These are phyloP conservation scores for Roridomyces roridus DNA, from an alignment of 768 basidiomycete species.

Conservation along the genomic window DNA sequence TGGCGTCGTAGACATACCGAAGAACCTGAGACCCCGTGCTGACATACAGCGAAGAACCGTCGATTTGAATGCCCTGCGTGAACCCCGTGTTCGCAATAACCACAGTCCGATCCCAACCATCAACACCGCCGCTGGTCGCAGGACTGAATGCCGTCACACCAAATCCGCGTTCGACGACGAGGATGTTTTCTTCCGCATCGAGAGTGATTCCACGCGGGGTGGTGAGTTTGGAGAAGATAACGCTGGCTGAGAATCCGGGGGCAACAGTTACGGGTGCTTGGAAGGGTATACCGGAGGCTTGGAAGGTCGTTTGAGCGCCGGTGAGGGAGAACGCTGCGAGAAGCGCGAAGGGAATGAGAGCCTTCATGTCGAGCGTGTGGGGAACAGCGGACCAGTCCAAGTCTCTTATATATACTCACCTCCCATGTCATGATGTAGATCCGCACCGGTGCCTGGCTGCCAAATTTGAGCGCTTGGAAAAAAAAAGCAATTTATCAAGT, in stretches of 20 bases:
- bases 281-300: slow-evolving; percentile 39
- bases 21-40: slow-evolving; percentile 44
- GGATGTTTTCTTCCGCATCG: slow-evolving; percentile 43
- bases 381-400: too few species aligned
- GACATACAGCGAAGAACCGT: slow-evolving; percentile 41
- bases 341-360: too few species aligned
- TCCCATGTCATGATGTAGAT: too few species aligned
- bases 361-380: too few species aligned
- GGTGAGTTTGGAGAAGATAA: slow-evolving; percentile 49
- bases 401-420: too few species aligned
- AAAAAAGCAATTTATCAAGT: neutral
- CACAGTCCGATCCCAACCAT: slow-evolving; percentile 43
- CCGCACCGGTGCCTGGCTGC: too few species aligned
- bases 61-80: slow-evolving; percentile 51
- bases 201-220: slow-evolving; percentile 48
- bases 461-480: too few species aligned
- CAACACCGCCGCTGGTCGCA: slow-evolving; percentile 32
- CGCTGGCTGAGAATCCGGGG: slow-evolving; percentile 39
- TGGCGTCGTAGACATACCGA: slow-evolving; percentile 42
- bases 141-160: slow-evolving; percentile 47
- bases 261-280: slow-evolving; percentile 41
- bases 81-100: slow-evolving; percentile 42
- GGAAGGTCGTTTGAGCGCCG: slow-evolving; percentile 24
- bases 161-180: slow-evolving; percentile 49
- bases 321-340: too few species aligned